Conservation (phyloP, 768 basidiomycete genomes). For the Scleroderma citrinum region DNA sequence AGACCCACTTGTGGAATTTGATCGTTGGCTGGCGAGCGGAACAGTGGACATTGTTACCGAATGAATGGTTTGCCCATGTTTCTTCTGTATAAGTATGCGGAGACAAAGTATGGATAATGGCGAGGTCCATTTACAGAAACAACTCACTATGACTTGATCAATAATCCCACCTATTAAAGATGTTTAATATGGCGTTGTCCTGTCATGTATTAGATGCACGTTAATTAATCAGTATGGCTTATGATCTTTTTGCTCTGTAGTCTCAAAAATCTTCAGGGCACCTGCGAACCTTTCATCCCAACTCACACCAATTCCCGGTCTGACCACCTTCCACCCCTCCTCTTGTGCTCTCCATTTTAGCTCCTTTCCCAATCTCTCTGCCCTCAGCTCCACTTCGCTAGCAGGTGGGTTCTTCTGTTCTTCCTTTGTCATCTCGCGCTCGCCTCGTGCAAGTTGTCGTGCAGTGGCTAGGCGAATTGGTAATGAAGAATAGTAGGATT, state of each 20-base stretch:
- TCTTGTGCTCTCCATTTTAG: conserved; percentile 76
- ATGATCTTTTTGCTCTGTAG: conserved; percentile 23
- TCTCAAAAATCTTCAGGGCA: conserved; percentile 54
- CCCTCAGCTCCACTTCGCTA: conserved; percentile 83
- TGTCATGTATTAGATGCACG: no score
- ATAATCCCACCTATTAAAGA: no score
- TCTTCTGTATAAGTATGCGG: background rate
- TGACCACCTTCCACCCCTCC: conserved; percentile 73
- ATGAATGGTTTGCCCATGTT: conserved; percentile 4
- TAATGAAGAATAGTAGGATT: conserved; percentile 71
- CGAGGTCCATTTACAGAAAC: no score
- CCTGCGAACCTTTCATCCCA: conserved; percentile 76
- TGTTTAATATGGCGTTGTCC: no score
- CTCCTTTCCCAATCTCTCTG: conserved; percentile 88
- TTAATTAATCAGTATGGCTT: no score
- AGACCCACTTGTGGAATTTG: conserved; percentile 61
- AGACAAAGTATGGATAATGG: background rate
- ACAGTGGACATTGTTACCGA: conserved; percentile 46
- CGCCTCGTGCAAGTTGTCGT: conserved; percentile 67
- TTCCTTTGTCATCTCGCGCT: conserved; percentile 80
- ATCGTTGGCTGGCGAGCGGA: conserved; percentile 64
- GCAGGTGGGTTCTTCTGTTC: conserved; percentile 73
- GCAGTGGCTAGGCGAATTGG: conserved; percentile 62
- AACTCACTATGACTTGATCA: no score
- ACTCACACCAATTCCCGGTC: conserved; percentile 51